phyloP scores from a whole-genome alignment of 2,329 filamentous ascomycete genomes.

The Elsinoe ampelina region DNA sequence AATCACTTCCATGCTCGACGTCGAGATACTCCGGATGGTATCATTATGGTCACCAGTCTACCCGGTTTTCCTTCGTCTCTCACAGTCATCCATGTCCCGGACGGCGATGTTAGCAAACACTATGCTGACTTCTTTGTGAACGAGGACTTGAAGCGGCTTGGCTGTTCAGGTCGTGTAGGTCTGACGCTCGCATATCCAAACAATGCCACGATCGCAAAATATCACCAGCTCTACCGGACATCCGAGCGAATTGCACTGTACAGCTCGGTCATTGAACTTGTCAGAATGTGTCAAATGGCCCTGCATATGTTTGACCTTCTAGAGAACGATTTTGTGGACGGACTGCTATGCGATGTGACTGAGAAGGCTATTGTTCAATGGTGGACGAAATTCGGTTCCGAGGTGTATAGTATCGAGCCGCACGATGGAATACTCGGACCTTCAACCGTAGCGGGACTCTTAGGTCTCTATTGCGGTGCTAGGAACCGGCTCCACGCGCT shows the following conservation, averaged over 20 bases:
- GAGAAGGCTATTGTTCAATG: conserved; percentile 85
- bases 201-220: conserved; percentile 78
- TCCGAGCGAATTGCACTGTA: conserved; percentile 73
- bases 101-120: conserved; percentile 73
- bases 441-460: conserved; percentile 76
- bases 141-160: conserved; percentile 82
- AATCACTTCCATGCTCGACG: conserved; percentile 76
- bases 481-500: conserved; percentile 79
- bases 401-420: conserved; percentile 87
- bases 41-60: conserved; percentile 87
- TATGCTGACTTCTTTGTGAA: conserved; percentile 85
- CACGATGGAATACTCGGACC: conserved; percentile 87
- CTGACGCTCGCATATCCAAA: conserved; percentile 71
- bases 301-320: conserved; percentile 81
- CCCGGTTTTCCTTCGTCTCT: conserved; percentile 85
- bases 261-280: conserved; percentile 72
- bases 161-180: conserved; percentile 82
- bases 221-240: conserved; percentile 79
- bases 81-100: conserved; percentile 82
- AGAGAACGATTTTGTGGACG: conserved; percentile 82
- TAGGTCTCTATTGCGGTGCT: conserved; percentile 83
- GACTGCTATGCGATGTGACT: conserved; percentile 84
- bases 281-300: conserved; percentile 85
- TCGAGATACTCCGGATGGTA: conserved; percentile 72
- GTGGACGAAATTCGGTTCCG: conserved; percentile 90